Base-by-base conservation (phyloP, 2,329 filamentous ascomycete species). In the Neospermospora avenae region DNA sequence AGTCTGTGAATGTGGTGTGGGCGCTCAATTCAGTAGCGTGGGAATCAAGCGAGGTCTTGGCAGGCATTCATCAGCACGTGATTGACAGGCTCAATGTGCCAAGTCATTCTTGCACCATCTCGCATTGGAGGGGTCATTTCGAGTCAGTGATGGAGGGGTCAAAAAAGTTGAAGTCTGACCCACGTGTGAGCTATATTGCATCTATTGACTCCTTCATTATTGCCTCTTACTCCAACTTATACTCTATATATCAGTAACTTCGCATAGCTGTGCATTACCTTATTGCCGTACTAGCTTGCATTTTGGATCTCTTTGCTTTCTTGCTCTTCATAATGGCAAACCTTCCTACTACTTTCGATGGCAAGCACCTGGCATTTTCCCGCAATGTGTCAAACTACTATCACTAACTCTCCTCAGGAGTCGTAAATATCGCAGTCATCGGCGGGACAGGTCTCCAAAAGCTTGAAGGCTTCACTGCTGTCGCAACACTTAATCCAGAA, bases 391-490 rank as follows among this genome's bases (percentile, higher is more conserved):
- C n/a, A n/a, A n/a, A n/a, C 37, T 55, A 58, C 60, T 49, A 55
- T 55, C 2, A 8, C n/a, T 11, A 18, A 18, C 20, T 49, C 25
- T 34, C 20, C 18, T 34, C 61, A 89, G 87, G 81, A 57, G 83
- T 87, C 57, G 87, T 96, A 70, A 85, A 87, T 68, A 95, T 97
- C 72, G 93, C 89, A 74, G 89, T 96, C 58, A 92, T 96, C 68
- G 93, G 93, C 75, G 95, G 95, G 70, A 99, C 95, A 41, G 95
- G 95, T 57, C 88, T 99, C 64, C 86, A 89, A 74, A 87, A 91
- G 68, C 88, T 99, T 67, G 88, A 91, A 28, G 88, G 89, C 76
- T 98, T 95, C 81, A 88, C 85, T 20, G 90, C 91, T 71, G 87
- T 96, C 63, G 93, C 93, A 25, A 83, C 84, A 28, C 79, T 99